A percentile compares a stretch with the other conserved stretches of the same genome.
phyloP scores from a whole-genome alignment of 257 asterid genomes.

The Mitragyna speciosa region DNA sequence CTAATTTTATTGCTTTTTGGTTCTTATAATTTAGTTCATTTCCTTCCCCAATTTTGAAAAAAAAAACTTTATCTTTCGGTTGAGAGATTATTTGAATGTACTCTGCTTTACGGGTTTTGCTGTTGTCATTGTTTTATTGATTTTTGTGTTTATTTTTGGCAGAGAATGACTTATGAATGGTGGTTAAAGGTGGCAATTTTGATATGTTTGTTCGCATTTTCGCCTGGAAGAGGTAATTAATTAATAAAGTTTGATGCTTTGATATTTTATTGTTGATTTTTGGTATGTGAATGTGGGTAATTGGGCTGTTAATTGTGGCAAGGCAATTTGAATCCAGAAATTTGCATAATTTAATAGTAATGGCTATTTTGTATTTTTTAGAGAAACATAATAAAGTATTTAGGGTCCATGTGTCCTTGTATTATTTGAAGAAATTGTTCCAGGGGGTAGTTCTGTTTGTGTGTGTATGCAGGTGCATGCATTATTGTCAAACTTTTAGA shows the following conservation, averaged over 20 bases:
- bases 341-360: not conserved
- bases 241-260: not conserved
- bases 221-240: slow-evolving; percentile 37
- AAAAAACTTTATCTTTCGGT: not conserved
- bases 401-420: too few species aligned
- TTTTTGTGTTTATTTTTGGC: slow-evolving; percentile 5
- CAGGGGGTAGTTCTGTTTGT: not conserved
- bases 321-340: not conserved
- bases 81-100: not conserved
- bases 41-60: not conserved
- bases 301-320: not conserved
- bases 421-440: not conserved
- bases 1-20: not conserved
- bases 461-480: too few species aligned
- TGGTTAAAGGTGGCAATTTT: slow-evolving; percentile 35
- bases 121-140: not conserved
- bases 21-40: not conserved
- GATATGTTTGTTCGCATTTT: slow-evolving; percentile 24
- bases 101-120: too few species aligned
- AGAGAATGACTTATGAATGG: slow-evolving; percentile 33
- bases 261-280: not conserved
- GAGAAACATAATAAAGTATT: too few species aligned
- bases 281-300: too few species aligned
- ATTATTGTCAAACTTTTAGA: not conserved
- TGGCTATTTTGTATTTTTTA: too few species aligned